Percentiles rank a stretch among this genome's conserved stretches.
Conservation (phyloP, 345 rosid species). For the Limnanthes douglasii region DNA sequence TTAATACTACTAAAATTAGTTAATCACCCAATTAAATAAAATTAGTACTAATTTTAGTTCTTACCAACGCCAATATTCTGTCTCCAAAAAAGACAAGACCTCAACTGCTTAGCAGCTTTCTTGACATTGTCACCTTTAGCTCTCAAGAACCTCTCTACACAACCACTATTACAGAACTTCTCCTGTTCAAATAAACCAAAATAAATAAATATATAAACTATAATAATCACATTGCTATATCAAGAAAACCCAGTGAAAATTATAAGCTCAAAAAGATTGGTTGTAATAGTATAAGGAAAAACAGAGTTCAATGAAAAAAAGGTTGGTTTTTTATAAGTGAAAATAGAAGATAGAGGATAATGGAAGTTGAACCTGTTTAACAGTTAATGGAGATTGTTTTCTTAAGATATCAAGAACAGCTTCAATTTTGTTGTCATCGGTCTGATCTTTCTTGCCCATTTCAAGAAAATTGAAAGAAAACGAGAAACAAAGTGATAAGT, state of each 20-base stretch:
- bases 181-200: slow-evolving; percentile 32
- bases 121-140: slow-evolving; percentile 69
- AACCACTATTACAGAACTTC: slow-evolving; percentile 71
- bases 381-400: slow-evolving; percentile 64
- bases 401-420: slow-evolving; percentile 50
- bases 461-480: no score
- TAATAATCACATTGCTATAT: slow-evolving; percentile 4
- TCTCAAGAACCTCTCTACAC: slow-evolving; percentile 66
- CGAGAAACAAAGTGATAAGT: no score
- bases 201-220: background rate
- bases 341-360: no score
- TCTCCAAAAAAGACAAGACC: slow-evolving; percentile 90
- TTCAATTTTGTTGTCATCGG: slow-evolving; percentile 25
- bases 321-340: no score
- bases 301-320: no score
- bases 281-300: no score
- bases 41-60: no score
- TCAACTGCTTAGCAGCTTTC: slow-evolving; percentile 68
- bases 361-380: slow-evolving; percentile 50
- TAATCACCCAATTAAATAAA: no score
- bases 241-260: background rate
- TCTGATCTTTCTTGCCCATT: slow-evolving; percentile 62
- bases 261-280: no score
- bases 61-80: slow-evolving; percentile 60
- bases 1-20: no score